Evolutionary conservation across 495 filamentous ascomycete species (phyloP), one percentile per base, ranked within the genome.

Genomic region (Jackrogersella multiformis): DNA sequence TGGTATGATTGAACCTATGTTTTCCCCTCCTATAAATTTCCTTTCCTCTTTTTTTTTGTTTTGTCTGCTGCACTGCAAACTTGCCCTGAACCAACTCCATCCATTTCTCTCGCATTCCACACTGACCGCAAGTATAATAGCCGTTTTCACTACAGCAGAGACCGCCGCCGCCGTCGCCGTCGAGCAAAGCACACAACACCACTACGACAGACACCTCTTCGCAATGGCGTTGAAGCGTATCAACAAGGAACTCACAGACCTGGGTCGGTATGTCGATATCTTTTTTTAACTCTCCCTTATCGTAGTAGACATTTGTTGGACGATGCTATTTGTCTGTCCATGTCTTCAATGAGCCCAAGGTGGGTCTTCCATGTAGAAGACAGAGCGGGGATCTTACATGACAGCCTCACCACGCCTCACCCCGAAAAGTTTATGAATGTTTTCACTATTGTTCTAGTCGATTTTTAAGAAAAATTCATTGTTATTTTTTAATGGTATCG

Each of bases 221-320:
- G 80, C 73, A 73, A 99, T 99, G 95, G 95, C 95, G 83, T 89
- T 99, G 77, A 99, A 99, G 92, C 88, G 95, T 80, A 99, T 99
- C 85, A 97, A 97, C 89, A 99, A 98, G 89, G 95, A 99, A 87
- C 91, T 99, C 82, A 92, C 93, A 83, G 95, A 99, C 77, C 89
- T 99, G 77, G 95, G 95, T 84, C 93, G 95, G 94, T 99, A 97
- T 56, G 83, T 86, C 44, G 13, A 35, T 49, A 63, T 64, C 67
- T 56, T 42, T 65, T 64, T 68, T 59, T 42, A n/a, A n/a, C n/a
- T n/a, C n/a, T 35, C 15, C 10, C 66, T 63, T 48, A 54, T 46
- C 34, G 18, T 36, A 32, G 18, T 34, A 26, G 24, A 26, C 32
- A 59, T 46, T 57, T 42, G 57, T 61, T 48, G 61, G 55, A 39